phyloP scores from a whole-genome alignment of 768 basidiomycete genomes.

The Trametes punicea region DNA sequence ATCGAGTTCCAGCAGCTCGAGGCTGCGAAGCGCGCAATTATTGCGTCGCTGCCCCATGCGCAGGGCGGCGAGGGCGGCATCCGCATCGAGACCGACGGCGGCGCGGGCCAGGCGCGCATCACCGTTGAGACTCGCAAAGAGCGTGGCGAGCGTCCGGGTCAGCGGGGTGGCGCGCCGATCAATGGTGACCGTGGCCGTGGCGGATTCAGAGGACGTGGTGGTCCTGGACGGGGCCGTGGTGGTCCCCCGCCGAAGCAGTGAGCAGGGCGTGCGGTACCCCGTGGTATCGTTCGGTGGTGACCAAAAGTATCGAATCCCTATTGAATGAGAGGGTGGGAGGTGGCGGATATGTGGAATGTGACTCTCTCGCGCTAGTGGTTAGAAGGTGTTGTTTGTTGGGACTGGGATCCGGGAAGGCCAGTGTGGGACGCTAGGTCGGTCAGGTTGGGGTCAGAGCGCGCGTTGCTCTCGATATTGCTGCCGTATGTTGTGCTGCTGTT shows the following conservation, averaged over 20 bases:
- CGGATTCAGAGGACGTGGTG: conserved; percentile 45
- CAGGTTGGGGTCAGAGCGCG: background rate
- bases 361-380: background rate
- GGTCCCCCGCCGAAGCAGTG: conserved; percentile 29
- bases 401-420: background rate
- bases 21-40: conserved; percentile 81
- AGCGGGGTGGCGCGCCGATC: conserved; percentile 57
- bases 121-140: conserved; percentile 90
- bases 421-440: background rate
- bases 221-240: conserved; percentile 43
- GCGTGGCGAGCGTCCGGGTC: conserved; percentile 72
- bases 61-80: conserved; percentile 92
- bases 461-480: background rate
- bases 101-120: conserved; percentile 50
- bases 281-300: background rate
- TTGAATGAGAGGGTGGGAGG: conserved; percentile 2
- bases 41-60: conserved; percentile 55
- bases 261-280: background rate
- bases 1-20: conserved; percentile 82
- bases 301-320: conserved; percentile 17
- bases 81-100: conserved; percentile 64
- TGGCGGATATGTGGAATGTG: background rate
- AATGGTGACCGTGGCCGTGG: conserved; percentile 51
- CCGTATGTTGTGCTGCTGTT: conserved; percentile 5
- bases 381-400: background rate